Percentiles rank a stretch among this genome's conserved stretches.
Evolutionary conservation across 2,329 filamentous ascomycete species (phyloP).

Genomic region (Talaromyces marneffei): DNA sequence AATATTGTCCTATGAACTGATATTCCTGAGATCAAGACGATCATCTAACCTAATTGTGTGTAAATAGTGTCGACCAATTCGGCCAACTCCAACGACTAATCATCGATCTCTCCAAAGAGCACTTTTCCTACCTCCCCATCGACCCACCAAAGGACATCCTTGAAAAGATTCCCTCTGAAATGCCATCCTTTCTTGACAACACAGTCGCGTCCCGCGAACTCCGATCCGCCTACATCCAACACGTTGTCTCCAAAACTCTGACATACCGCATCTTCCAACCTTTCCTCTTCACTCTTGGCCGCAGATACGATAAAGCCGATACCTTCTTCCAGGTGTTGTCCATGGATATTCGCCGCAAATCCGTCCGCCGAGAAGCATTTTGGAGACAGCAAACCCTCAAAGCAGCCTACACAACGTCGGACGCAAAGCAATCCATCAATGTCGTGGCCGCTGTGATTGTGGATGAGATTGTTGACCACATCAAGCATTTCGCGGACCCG

Average conservation of each 20-base stretch:
- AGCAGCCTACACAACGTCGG: constrained; percentile 52
- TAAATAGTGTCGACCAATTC: constrained; percentile 47
- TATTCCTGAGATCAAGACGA: background rate
- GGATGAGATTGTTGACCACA: constrained; percentile 51
- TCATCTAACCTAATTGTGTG: constrained; percentile 6
- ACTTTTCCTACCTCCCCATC: constrained; percentile 49
- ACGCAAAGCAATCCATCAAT: constrained; percentile 53
- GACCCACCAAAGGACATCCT: constrained; percentile 47
- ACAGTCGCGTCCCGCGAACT: constrained; percentile 48
- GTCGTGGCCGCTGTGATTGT: constrained; percentile 51
- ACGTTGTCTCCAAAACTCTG: constrained; percentile 52
- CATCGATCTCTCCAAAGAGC: constrained; percentile 46
- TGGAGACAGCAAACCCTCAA: constrained; percentile 55
- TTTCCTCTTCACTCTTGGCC: constrained; percentile 52
- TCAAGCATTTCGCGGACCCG: constrained; percentile 50
- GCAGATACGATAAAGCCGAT: constrained; percentile 52
- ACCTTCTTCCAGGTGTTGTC: constrained; percentile 51
- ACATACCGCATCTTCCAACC: constrained; percentile 53
- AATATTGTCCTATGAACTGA: background rate
- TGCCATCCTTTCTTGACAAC: constrained; percentile 52
- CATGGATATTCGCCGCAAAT: constrained; percentile 52
- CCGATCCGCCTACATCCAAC: constrained; percentile 50
- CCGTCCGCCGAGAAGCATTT: constrained; percentile 51
- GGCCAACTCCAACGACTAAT: constrained; percentile 48
- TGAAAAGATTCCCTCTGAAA: constrained; percentile 46